Percentiles rank a stretch among this genome's conserved stretches.
Evolutionary conservation across 257 asterid genomes (phyloP).

Genomic region (Solanum medicagineum): DNA sequence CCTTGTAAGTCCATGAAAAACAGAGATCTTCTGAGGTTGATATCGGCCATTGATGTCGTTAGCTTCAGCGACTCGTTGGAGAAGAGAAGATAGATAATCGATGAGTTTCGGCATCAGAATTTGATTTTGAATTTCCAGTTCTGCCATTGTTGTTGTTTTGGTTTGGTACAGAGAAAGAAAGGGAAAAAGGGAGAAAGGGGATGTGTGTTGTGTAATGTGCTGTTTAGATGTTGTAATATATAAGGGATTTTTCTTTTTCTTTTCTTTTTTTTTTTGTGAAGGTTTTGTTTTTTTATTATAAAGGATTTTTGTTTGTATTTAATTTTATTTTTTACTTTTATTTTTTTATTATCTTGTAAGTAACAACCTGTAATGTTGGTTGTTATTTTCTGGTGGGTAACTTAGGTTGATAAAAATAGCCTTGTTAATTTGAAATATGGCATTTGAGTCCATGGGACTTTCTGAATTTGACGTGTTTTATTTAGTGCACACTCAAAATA

Average conservation of each 20-base stretch:
- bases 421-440: slow-evolving; percentile 20
- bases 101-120: slow-evolving; percentile 56
- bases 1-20: slow-evolving; percentile 65
- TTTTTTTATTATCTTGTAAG: neutral
- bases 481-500: neutral
- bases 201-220: neutral
- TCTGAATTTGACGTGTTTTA: neutral
- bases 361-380: slow-evolving; percentile 36
- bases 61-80: slow-evolving; percentile 60
- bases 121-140: slow-evolving; percentile 37
- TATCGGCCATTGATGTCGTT: slow-evolving; percentile 41
- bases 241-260: slow-evolving; percentile 1
- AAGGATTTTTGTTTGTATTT: neutral
- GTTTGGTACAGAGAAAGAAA: neutral
- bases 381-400: slow-evolving; percentile 20
- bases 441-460: neutral
- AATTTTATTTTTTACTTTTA: neutral
- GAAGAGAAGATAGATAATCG: slow-evolving; percentile 66
- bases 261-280: neutral
- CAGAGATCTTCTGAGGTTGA: slow-evolving; percentile 50
- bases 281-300: neutral
- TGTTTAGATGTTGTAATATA: slow-evolving; percentile 20
- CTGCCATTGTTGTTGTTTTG: slow-evolving; percentile 39
- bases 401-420: slow-evolving; percentile 9
- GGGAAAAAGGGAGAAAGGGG: neutral